A percentile compares a stretch with the other conserved stretches of the same genome.
Conservation (phyloP, 2,329 filamentous ascomycete species). For the Aureobasidium subglaciale region DNA sequence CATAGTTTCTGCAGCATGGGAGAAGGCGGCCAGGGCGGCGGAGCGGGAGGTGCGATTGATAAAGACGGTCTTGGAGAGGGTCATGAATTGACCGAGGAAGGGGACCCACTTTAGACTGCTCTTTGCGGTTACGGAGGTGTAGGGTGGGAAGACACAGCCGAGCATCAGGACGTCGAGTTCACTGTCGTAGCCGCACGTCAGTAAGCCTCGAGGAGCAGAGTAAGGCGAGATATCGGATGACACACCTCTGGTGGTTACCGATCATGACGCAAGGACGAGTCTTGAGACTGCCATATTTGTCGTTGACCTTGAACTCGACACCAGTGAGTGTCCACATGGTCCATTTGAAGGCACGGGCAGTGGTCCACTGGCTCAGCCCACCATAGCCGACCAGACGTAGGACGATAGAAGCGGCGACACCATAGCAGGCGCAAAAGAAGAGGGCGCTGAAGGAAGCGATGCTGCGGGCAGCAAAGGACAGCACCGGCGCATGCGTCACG, state of each 20-base stretch:
- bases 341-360: conserved; percentile 71
- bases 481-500: conserved; percentile 27
- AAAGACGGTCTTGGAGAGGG: conserved; percentile 81
- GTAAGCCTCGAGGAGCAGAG: not conserved
- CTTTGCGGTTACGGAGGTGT: conserved; percentile 92
- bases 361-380: conserved; percentile 78
- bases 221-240: conserved; percentile 10
- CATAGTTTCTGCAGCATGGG: conserved; percentile 75
- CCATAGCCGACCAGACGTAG: conserved; percentile 66
- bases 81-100: conserved; percentile 88
- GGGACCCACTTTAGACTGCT: conserved; percentile 70
- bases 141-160: conserved; percentile 78
- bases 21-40: conserved; percentile 78
- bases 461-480: conserved; percentile 61
- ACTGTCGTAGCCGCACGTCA: conserved; percentile 22
- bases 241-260: conserved; percentile 80
- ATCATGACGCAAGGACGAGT: conserved; percentile 82
- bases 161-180: conserved; percentile 93
- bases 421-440: conserved; percentile 54
- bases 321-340: conserved; percentile 69
- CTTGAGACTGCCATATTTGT: conserved; percentile 52
- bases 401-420: conserved; percentile 64
- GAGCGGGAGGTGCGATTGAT: conserved; percentile 84
- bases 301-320: conserved; percentile 66
- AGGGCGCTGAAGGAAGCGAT: conserved; percentile 37